phyloP scores from a whole-genome alignment of 768 basidiomycete genomes.

The Collybia mongolica region DNA sequence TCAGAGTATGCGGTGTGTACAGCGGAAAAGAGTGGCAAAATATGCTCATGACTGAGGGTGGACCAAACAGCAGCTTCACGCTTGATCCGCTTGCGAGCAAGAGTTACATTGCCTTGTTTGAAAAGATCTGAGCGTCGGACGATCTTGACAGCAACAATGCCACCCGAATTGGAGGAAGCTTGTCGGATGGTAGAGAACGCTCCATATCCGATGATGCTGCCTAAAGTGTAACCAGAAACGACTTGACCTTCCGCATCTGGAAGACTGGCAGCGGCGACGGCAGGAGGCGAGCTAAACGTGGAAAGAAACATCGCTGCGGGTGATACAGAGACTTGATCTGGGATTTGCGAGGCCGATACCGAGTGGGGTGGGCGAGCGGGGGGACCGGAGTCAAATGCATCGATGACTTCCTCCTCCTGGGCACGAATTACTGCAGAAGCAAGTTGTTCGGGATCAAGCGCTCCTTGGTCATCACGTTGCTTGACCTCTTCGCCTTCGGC shows the following conservation, averaged over 20 bases:
- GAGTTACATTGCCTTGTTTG: constrained; percentile 47
- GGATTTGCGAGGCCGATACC: constrained; percentile 10
- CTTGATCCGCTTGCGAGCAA: constrained; percentile 55
- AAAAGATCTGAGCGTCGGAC: constrained; percentile 58
- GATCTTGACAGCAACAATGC: constrained; percentile 81
- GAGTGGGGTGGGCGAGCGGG: background rate
- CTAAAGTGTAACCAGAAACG: constrained; percentile 74
- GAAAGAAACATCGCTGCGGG: constrained; percentile 78
- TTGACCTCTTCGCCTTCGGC: constrained; percentile 1
- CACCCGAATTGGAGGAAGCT: constrained; percentile 62
- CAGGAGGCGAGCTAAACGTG: constrained; percentile 44
- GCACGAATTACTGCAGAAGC: constrained; percentile 18
- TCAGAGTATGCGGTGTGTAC: constrained; percentile 61
- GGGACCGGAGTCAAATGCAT: background rate
- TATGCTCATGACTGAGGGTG: constrained; percentile 78
- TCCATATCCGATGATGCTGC: constrained; percentile 73
- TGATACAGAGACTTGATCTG: constrained; percentile 37
- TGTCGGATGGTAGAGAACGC: constrained; percentile 80
- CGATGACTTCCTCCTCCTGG: background rate
- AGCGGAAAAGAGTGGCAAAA: constrained; percentile 77
- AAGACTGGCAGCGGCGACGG: constrained; percentile 28
- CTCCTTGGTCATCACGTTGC: constrained; percentile 5
- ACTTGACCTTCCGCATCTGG: constrained; percentile 68
- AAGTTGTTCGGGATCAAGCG: constrained; percentile 22
- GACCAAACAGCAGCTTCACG: constrained; percentile 76